These are phyloP conservation scores for Hordeum marinum DNA, from an alignment of 176 grass and related monocot genomes.

Conservation along the genomic window DNA sequence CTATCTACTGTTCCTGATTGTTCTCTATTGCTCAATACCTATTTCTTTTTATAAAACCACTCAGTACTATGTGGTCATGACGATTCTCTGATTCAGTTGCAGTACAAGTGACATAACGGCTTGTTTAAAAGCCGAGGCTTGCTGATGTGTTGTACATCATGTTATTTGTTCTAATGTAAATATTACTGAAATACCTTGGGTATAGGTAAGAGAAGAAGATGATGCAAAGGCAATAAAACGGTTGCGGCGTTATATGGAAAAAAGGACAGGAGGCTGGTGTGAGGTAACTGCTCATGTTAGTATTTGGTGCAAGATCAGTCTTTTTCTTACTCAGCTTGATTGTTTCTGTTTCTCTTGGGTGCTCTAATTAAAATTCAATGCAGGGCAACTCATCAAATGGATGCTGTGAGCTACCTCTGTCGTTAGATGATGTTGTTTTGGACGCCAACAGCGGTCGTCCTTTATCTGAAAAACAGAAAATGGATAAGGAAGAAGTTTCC, in stretches of 20 bases:
- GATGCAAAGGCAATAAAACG: slow-evolving; percentile 67
- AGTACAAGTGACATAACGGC: background rate
- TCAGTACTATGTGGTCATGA: background rate
- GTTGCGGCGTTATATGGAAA: slow-evolving; percentile 59
- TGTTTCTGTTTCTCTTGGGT: slow-evolving; percentile 12
- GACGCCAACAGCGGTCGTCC: slow-evolving; percentile 16
- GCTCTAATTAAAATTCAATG: slow-evolving; percentile 13
- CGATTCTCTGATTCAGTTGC: background rate
- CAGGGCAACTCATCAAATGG: slow-evolving; percentile 41
- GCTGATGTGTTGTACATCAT: background rate
- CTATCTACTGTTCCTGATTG: background rate
- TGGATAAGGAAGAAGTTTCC: slow-evolving; percentile 26
- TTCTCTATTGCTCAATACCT: background rate
- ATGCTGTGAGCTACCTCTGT: slow-evolving; percentile 18
- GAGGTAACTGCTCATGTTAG: slow-evolving; percentile 43
- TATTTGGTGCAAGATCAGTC: background rate
- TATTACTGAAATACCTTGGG: slow-evolving; percentile 22
- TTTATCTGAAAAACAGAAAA: slow-evolving; percentile 26
- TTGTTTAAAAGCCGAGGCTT: background rate
- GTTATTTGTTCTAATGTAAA: background rate
- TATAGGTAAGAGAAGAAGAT: slow-evolving; percentile 87
- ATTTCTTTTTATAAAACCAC: background rate
- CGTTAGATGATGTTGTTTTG: slow-evolving; percentile 31
- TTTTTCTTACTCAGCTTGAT: background rate
- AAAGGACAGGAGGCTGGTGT: slow-evolving; percentile 32